Base-by-base conservation (phyloP, 306 rosid genomes). In the Cyamopsis tetragonoloba region DNA sequence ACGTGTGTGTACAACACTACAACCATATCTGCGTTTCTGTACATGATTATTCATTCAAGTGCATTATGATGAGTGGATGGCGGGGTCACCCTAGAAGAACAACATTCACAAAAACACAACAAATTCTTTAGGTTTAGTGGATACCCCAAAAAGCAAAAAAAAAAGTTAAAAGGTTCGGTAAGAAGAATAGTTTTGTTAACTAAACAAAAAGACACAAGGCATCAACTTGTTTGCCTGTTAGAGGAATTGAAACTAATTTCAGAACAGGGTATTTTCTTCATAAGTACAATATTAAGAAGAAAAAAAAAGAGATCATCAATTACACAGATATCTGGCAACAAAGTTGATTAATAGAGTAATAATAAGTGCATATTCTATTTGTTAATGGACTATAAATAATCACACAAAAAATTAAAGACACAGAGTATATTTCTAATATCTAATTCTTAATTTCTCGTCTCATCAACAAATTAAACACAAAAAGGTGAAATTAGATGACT, bases 81-180 rank as follows among this genome's bases (percentile, higher is more conserved):
- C 19, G 82, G 87, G 91, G 85, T 83, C 84, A 37, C 75, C 57
- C 26, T 43, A 58, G 66, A 67, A 82, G 88, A 87, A 87, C 78
- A 75, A 80, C 85, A 90, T 90, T 87, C 96, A 85, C 59, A 55
- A 60, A 72, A 60, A 72, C 80, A 64, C 76, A 68, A 87, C 47
- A 72, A n/a, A 51, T 68, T 76, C 84, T 80, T 82, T 83, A 74
- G 77, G 76, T 68, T 46, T 73, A 79, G 85, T 87, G 96, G 96
- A 89, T 86, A 82, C 80, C 3, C 90, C 92, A 86, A 81, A 82
- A 51, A 67, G 50, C 72, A 58, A 80, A 74, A 73, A 22, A 47
- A 12, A 74, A 66, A 66, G 82, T 38, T 6, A 44, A 61, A 82
- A 86, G 84, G 82, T 88, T 83, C 83, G 60, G 62, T 66, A 53